Base-by-base conservation (phyloP, 208 protist species). In the Leishmania tropica region DNA sequence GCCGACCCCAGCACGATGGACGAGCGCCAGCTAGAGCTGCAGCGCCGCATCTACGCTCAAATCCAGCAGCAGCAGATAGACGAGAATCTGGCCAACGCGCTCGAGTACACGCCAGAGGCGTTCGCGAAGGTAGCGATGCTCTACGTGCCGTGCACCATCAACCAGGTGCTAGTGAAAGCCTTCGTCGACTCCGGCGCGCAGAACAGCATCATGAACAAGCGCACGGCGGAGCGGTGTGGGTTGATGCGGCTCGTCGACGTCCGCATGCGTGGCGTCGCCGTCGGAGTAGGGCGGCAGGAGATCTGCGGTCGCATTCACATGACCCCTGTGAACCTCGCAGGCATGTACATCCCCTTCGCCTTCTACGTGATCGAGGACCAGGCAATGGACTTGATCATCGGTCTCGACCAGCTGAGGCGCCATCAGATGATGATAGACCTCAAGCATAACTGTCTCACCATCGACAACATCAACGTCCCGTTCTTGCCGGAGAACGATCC, bases 291-390 rank as follows among this genome's bases (percentile, higher is more conserved):
- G 37, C 85, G 80, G 76, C 87, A 94, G 60, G 85, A 87, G 31
- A 98, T 99, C 76, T n/a, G 99, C 3, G 98, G 98, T n/a, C 85
- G 94, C 24, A 92, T 99, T 42, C 97, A 99, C 87, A 88, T 95
- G 82, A 86, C 92, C 0, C 35, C 88, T 0, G 85, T 99, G 6
- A 92, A 96, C 51, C 79, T 99, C 45, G 93, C 93, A 47, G 89
- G 88, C 17, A 68, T 93, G 31, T 82, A 92, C 78, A 91, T 99
- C 53, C 85, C 92, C 45, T 92, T 93, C 40, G 94, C 97, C 31
- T 94, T 99, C 73, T 90, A 85, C 24, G 93, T 99, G n/a, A 81
- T 99, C 8, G 93, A 98, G 65, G 83, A 93, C 40, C 89, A 96
- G 75, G 64, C 84, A 37, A 95, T 98, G 13, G 97, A 99, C 71